Conservation (phyloP, 495 filamentous ascomycete species). For the Xylaria bambusicola region DNA sequence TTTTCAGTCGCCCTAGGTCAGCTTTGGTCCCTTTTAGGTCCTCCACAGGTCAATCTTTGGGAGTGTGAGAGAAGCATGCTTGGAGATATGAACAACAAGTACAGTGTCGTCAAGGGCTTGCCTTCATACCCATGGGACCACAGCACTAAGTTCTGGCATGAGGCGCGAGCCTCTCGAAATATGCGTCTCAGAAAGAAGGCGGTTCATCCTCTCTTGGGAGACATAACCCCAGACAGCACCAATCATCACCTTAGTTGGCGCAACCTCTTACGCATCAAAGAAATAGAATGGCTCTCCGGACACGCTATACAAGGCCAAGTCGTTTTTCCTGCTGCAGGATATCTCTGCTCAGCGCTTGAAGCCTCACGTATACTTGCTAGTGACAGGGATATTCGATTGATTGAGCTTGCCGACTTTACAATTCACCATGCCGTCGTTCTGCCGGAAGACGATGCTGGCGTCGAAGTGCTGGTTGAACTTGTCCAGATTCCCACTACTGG, state of each 20-base stretch:
- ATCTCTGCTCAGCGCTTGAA: conserved; percentile 48
- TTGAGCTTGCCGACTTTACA: conserved; percentile 2
- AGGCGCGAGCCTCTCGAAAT: conserved; percentile 38
- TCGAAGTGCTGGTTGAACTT: not conserved
- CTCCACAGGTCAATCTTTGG: conserved; percentile 12
- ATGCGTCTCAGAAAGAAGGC: conserved; percentile 22
- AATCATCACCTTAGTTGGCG: conserved; percentile 1
- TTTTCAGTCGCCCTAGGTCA: conserved; percentile 32
- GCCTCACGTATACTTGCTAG: conserved; percentile 13
- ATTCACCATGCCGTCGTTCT: conserved; percentile 42
- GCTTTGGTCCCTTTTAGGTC: conserved; percentile 28
- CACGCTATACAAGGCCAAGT: conserved; percentile 14
- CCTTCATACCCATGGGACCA: conserved; percentile 53
- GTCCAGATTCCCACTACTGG: not conserved
- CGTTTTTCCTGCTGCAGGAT: conserved; percentile 55
- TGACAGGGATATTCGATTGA: not conserved
- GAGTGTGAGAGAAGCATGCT: conserved; percentile 15
- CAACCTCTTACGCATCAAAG: not conserved
- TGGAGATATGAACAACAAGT: conserved; percentile 22
- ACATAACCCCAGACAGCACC: conserved; percentile 24
- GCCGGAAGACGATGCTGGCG: conserved; percentile 26
- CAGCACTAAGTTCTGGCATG: conserved; percentile 40
- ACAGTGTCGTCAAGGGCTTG: conserved; percentile 32
- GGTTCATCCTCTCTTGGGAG: conserved; percentile 45
- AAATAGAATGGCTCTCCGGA: not conserved